Percentiles rank a stretch among this genome's conserved stretches.
Conservation (phyloP, 306 rosid genomes). For the Begonia loranthoides region DNA sequence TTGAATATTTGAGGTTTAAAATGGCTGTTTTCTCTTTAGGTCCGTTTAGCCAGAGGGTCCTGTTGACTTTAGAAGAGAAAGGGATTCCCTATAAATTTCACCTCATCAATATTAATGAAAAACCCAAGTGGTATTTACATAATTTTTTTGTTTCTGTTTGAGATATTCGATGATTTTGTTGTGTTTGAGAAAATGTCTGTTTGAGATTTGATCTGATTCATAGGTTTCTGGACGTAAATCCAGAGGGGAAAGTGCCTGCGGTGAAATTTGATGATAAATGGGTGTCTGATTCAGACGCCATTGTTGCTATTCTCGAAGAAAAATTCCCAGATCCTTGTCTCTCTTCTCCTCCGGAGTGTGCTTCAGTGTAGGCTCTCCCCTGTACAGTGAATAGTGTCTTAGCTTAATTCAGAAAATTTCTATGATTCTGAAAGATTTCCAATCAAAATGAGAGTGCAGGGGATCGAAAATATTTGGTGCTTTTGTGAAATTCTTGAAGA, state of each 20-base stretch:
- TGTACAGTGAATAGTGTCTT: too few relatives aligned
- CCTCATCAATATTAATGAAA: slow-evolving; percentile 44
- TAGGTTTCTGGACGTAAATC: slow-evolving; percentile 68
- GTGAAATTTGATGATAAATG: slow-evolving; percentile 60
- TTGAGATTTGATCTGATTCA: slow-evolving; percentile 6
- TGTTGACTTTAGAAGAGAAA: slow-evolving; percentile 83
- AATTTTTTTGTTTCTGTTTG: not conserved
- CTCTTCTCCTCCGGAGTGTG: slow-evolving; percentile 39
- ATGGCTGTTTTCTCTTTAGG: slow-evolving; percentile 27
- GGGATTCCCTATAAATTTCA: slow-evolving; percentile 29
- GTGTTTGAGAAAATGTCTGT: slow-evolving; percentile 7
- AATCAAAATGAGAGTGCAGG: slow-evolving; percentile 18
- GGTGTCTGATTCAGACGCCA: slow-evolving; percentile 80
- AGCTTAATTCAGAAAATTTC: too few relatives aligned
- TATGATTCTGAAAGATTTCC: too few relatives aligned
- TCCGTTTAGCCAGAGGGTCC: slow-evolving; percentile 73
- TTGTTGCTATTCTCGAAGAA: slow-evolving; percentile 57
- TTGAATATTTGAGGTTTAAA: slow-evolving; percentile 7
- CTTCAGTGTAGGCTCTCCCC: slow-evolving; percentile 52
- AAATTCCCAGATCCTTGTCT: slow-evolving; percentile 60
- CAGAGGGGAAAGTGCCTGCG: slow-evolving; percentile 86
- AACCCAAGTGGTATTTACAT: slow-evolving; percentile 54
- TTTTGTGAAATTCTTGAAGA: slow-evolving; percentile 55
- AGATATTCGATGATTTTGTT: not conserved
- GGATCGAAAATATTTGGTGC: slow-evolving; percentile 68